phyloP scores from a whole-genome alignment of 768 basidiomycete species.

The Pleurotus eryngii region DNA sequence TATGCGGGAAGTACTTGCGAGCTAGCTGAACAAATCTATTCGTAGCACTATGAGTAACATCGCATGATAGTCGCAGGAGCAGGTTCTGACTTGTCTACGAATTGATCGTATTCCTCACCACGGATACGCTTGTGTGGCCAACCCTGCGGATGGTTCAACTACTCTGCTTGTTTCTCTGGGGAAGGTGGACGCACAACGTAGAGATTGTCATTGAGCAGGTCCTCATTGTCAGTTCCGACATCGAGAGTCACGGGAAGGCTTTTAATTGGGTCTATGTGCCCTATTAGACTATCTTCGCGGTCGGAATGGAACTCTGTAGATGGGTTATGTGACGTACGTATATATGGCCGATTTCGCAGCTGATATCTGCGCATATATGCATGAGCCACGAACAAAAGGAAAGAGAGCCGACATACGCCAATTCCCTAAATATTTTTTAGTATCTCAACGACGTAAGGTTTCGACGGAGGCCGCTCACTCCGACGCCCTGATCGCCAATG shows the following conservation, averaged over 20 bases:
- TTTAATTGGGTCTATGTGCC: slow-evolving; percentile 62
- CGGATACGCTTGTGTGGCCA: slow-evolving; percentile 68
- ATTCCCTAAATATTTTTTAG: slow-evolving; percentile 33
- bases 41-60: not conserved
- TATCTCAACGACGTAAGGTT: slow-evolving; percentile 15
- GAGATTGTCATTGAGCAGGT: slow-evolving; percentile 57
- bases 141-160: slow-evolving; percentile 41
- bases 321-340: slow-evolving; percentile 39
- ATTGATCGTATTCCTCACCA: slow-evolving; percentile 72
- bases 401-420: slow-evolving; percentile 37
- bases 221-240: slow-evolving; percentile 73
- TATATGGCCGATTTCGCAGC: slow-evolving; percentile 79
- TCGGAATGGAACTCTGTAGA: not conserved
- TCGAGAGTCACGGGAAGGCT: slow-evolving; percentile 63
- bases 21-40: slow-evolving; percentile 72
- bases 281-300: slow-evolving; percentile 44
- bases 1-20: slow-evolving; percentile 62
- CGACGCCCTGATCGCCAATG: slow-evolving; percentile 66
- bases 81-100: slow-evolving; percentile 62
- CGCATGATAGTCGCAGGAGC: not conserved
- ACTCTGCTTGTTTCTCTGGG: not conserved
- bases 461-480: slow-evolving; percentile 26
- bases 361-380: slow-evolving; percentile 46
- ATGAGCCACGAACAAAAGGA: not conserved
- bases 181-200: slow-evolving; percentile 53